Evolutionary conservation across 768 basidiomycete species (phyloP), one percentile per base, ranked within the genome.

Genomic region (Psilocybe subaeruginosa): DNA sequence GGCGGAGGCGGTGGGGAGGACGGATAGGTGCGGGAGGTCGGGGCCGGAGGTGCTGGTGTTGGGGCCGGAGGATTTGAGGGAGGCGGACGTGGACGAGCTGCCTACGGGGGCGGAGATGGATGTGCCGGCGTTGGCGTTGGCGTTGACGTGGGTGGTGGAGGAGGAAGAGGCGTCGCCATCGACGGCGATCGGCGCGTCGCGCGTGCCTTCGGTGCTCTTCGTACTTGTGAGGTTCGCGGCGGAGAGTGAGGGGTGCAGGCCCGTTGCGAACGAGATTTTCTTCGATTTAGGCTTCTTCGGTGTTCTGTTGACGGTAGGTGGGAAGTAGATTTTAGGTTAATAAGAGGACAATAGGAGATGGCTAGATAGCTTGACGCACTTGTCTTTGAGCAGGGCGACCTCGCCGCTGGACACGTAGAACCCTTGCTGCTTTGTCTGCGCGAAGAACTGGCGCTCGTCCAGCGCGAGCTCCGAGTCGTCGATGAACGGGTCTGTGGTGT

Each of bases 381-480:
- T 88, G 77, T 95, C 91, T 70, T 91, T 91, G 68, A 94, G 78
- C 11, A 98, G 73, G 3, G 93, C 93, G 12, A 98, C 91, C 68
- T 93, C 90, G 2, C 95, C 95, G 33, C 85, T 85, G 5, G 90
- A 92, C 8, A 98, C 95, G 69, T 95, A 97, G 79, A 96, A 97
- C 0, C 93, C 94, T 60, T 91, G 88, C 68, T 96, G 93, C 73
- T 91, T 93, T 4, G 96, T 97, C 73, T 93, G 89, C 4, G 91
- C 93, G 68, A 95, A 92, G 76, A 85, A 93, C 2, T 91, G 95
- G 4, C 97, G 89, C 70, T 96, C 88, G 77, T 99, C 96, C 49
- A 96, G 77, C 27, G 86, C 89, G 58, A 97, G 80, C 70, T 99
- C 97, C 1, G 94, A 93, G 76, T 99, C 97, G 80, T 99, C 97